Conservation (phyloP, 1,139 yeast species). For the Lodderomyces orthopsilosis region DNA sequence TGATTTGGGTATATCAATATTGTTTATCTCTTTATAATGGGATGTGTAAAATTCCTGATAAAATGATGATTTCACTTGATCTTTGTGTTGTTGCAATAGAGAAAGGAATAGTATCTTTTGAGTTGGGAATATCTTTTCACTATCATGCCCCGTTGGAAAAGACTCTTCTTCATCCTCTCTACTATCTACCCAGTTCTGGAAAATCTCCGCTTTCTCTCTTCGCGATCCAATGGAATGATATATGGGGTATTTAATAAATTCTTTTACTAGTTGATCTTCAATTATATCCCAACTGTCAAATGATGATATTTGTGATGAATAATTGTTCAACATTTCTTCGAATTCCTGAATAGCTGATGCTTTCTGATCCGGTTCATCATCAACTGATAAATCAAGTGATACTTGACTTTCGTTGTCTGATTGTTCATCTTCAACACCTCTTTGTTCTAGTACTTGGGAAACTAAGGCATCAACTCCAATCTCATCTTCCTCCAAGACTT, state of each 20-base stretch:
- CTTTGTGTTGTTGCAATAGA: conserved; percentile 30
- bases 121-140: conserved; percentile 23
- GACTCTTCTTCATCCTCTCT: conserved; percentile 7
- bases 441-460: not conserved
- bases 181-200: conserved; percentile 31
- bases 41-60: conserved; percentile 28
- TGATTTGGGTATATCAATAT: conserved; percentile 15
- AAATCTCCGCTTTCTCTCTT: conserved; percentile 23
- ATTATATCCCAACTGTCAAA: conserved; percentile 41
- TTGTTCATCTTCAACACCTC: conserved; percentile 3
- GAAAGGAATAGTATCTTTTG: conserved; percentile 21
- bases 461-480: conserved; percentile 2
- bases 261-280: conserved; percentile 34
- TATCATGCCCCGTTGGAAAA: not conserved
- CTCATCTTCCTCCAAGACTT: not conserved
- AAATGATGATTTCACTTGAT: conserved; percentile 25
- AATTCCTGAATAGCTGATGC: conserved; percentile 14
- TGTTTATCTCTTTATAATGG: conserved; percentile 18
- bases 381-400: conserved; percentile 21
- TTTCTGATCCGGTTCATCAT: conserved; percentile 16
- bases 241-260: conserved; percentile 29
- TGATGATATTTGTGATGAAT: conserved; percentile 24
- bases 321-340: conserved; percentile 22
- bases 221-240: conserved; percentile 25
- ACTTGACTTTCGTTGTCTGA: conserved; percentile 8